phyloP scores from a whole-genome alignment of 129 eudicot genomes.

The Flaveria brownii region DNA sequence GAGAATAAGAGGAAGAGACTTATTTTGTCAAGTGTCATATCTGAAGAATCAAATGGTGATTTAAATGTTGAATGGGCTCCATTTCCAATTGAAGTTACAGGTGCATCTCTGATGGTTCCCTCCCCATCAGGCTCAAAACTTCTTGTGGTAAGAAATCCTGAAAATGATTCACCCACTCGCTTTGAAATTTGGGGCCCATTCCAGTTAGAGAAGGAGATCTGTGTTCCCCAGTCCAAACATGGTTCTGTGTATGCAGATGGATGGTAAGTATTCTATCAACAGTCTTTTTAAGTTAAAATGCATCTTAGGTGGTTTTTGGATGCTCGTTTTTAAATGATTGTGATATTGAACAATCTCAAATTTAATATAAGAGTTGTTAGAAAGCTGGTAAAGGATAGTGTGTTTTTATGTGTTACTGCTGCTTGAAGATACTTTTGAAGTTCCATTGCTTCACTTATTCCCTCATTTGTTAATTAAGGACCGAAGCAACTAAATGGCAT shows the following conservation, averaged over 20 bases:
- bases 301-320: background rate
- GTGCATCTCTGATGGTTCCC: slow-evolving; percentile 77
- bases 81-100: slow-evolving; percentile 75
- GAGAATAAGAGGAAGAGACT: slow-evolving; percentile 72
- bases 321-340: background rate
- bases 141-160: slow-evolving; percentile 76
- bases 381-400: background rate
- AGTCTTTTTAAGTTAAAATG: background rate
- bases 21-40: slow-evolving; percentile 59
- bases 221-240: slow-evolving; percentile 73
- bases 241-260: slow-evolving; percentile 95
- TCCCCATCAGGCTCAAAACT: slow-evolving; percentile 97
- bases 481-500: background rate
- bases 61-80: slow-evolving; percentile 76
- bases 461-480: background rate
- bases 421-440: background rate
- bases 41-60: slow-evolving; percentile 39
- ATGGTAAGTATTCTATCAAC: slow-evolving; percentile 52
- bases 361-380: background rate
- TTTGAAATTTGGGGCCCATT: slow-evolving; percentile 87
- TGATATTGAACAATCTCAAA: background rate
- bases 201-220: slow-evolving; percentile 70
- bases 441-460: background rate
- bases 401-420: background rate
- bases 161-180: slow-evolving; percentile 68